Conservation (phyloP, 2,329 filamentous ascomycete species). For the Aspergillus spinulosporus region DNA sequence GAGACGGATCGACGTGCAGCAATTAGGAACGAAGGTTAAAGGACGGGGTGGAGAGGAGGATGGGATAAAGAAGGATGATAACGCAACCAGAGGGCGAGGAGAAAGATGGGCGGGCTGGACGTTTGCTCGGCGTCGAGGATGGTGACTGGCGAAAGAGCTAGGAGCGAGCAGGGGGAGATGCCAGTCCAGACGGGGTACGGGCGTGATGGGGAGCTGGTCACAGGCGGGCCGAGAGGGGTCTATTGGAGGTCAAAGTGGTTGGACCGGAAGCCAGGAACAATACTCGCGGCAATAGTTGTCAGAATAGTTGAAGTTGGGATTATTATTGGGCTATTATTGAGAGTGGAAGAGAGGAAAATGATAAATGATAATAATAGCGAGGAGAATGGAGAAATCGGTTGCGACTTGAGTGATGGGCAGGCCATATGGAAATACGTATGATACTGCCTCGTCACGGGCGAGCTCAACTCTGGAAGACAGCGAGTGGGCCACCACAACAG, state of each 20-base stretch:
- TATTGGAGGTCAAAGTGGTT: constrained; percentile 21
- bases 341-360: constrained; percentile 5
- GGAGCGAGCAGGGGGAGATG: constrained; percentile 5
- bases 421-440: constrained; percentile 4
- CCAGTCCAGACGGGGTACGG: background rate
- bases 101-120: constrained; percentile 21
- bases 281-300: constrained; percentile 11
- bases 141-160: constrained; percentile 4
- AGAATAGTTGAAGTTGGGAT: constrained; percentile 1
- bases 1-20: constrained; percentile 7
- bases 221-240: constrained; percentile 25
- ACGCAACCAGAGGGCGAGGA: constrained; percentile 7
- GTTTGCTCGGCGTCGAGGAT: constrained; percentile 32
- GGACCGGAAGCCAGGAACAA: constrained; percentile 14
- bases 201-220: constrained; percentile 13
- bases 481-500: constrained; percentile 3
- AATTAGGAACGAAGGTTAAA: background rate
- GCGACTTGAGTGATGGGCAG: constrained; percentile 1
- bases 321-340: constrained; percentile 4
- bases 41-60: constrained; percentile 2
- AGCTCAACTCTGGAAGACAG: constrained; percentile 8
- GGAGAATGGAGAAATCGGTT: background rate
- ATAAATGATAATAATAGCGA: background rate
- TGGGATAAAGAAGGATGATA: constrained; percentile 4
- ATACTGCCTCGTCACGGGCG: constrained; percentile 7